A percentile compares a stretch with the other conserved stretches of the same genome.
Conservation (phyloP, 257 asterid species). For the Echium plantagineum region DNA sequence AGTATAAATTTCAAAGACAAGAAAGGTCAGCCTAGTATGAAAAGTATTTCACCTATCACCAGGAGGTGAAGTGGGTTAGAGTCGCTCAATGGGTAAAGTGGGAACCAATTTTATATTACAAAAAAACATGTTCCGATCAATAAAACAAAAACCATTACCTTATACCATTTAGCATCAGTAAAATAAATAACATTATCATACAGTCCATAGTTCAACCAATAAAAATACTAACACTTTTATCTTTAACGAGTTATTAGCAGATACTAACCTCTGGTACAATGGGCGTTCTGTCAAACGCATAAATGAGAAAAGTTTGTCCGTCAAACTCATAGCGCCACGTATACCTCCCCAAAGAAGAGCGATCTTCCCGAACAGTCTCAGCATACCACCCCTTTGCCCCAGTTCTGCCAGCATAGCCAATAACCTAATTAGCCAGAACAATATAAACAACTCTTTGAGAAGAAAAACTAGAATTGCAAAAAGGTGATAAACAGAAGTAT, state of each 20-base stretch:
- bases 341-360: constrained; percentile 98
- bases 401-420: constrained; percentile 76
- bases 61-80: no score
- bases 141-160: no score
- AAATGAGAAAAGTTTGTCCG: constrained; percentile 74
- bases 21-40: no score
- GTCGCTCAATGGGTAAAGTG: neutral
- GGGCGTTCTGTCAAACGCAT: constrained; percentile 83
- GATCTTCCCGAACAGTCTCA: constrained; percentile 52
- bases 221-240: neutral
- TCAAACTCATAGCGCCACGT: constrained; percentile 92
- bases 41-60: no score
- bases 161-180: no score
- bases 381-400: constrained; percentile 78
- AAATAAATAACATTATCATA: no score
- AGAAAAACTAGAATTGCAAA: constrained; percentile 1
- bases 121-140: no score
- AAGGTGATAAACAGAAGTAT: neutral
- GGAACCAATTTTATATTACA: no score
- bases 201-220: neutral
- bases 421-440: constrained; percentile 35
- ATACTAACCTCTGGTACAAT: constrained; percentile 56
- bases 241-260: neutral
- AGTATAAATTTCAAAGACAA: no score
- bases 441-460: constrained; percentile 19